phyloP scores from a whole-genome alignment of 345 rosid species.

The Angophora floribunda region DNA sequence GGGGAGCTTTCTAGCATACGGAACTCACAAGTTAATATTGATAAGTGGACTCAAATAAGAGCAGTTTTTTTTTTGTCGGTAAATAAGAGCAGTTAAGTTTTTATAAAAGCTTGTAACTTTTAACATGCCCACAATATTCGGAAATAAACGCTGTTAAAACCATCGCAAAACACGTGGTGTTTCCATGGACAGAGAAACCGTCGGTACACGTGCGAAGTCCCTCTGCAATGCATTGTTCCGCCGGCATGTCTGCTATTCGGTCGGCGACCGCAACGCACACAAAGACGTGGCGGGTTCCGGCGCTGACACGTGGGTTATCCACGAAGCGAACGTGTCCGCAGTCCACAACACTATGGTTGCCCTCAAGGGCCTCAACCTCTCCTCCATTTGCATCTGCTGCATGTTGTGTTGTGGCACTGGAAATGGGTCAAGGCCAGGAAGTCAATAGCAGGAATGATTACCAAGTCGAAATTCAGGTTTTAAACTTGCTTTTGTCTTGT shows the following conservation, averaged over 20 bases:
- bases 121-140: neutral
- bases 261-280: neutral
- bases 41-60: neutral
- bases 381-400: neutral
- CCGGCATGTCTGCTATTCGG: neutral
- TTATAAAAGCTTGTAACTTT: neutral
- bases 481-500: no score
- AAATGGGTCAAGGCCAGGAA: slow-evolving; percentile 36
- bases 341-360: neutral
- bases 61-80: neutral
- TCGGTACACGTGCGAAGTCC: neutral
- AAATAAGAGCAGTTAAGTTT: neutral
- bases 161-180: neutral
- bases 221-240: neutral
- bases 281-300: neutral
- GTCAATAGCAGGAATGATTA: slow-evolving; percentile 21
- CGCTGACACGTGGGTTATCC: neutral
- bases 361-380: neutral
- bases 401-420: neutral
- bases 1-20: neutral
- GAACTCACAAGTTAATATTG: neutral
- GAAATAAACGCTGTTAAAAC: neutral
- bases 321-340: neutral
- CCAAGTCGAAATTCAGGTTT: slow-evolving; percentile 28
- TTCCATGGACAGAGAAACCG: neutral